phyloP scores from a whole-genome alignment of 2,329 filamentous ascomycete genomes.

The Bipolaris victoriae region DNA sequence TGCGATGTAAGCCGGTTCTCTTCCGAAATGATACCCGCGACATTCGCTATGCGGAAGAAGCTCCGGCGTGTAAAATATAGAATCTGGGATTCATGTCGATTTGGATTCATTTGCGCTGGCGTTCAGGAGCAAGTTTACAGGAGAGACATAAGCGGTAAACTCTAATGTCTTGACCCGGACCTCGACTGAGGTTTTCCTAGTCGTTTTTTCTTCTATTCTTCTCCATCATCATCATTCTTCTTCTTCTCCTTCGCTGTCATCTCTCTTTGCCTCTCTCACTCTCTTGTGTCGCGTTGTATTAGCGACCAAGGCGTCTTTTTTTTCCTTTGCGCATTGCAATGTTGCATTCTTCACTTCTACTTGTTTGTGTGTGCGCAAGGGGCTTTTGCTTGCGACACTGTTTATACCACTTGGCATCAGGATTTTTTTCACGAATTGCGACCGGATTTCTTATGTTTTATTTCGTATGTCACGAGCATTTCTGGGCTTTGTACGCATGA shows the following conservation, averaged over 20 bases:
- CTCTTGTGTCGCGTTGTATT: background rate
- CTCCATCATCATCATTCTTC: conserved; percentile 5
- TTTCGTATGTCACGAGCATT: conserved; percentile 36
- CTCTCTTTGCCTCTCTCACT: background rate
- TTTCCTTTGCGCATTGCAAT: conserved; percentile 18
- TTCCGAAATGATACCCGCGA: conserved; percentile 24
- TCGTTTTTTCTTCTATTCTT: conserved; percentile 28
- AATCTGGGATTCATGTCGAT: conserved; percentile 32
- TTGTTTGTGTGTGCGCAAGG: conserved; percentile 23
- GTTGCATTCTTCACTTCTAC: conserved; percentile 28
- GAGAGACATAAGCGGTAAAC: conserved; percentile 37
- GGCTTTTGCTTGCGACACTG: conserved; percentile 26
- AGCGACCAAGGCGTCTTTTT: conserved; percentile 21
- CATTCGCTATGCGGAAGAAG: conserved; percentile 26
- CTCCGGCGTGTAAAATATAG: conserved; percentile 43
- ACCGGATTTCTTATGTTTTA: conserved; percentile 37
- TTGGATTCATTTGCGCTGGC: conserved; percentile 38
- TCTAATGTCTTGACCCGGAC: conserved; percentile 44
- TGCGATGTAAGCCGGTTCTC: conserved; percentile 19
- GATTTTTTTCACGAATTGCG: conserved; percentile 30
- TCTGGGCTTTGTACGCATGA: conserved; percentile 20
- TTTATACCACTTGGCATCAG: conserved; percentile 43
- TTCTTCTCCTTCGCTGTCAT: background rate
- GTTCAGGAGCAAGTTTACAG: conserved; percentile 40
- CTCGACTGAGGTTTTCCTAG: conserved; percentile 33